Evolutionary conservation across 768 basidiomycete species (phyloP).

Genomic region (Kwoniella mangroviensis): DNA sequence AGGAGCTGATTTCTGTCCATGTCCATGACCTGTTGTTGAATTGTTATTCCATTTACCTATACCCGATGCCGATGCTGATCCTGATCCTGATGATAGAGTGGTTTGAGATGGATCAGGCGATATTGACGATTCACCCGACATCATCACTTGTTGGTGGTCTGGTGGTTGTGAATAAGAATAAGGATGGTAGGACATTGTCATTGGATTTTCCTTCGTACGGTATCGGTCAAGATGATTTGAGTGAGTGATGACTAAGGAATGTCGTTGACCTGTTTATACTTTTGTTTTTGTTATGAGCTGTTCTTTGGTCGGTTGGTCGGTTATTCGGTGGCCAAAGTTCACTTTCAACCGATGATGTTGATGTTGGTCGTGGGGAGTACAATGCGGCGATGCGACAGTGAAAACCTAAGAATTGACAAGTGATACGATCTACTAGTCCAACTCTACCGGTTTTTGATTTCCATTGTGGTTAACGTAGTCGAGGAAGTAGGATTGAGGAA

Average conservation of each 20-base stretch:
- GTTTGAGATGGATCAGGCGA: neutral
- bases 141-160: neutral
- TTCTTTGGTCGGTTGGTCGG: too few species aligned
- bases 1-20: conserved; percentile 36
- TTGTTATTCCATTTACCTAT: conserved; percentile 20
- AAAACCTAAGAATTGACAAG: too few species aligned
- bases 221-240: neutral
- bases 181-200: conserved; percentile 25
- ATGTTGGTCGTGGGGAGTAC: too few species aligned
- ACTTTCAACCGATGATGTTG: too few species aligned
- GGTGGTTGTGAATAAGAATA: conserved; percentile 14
- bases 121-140: too few species aligned
- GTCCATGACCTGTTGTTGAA: neutral
- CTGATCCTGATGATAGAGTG: neutral
- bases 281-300: too few species aligned
- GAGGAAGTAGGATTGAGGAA: too few species aligned
- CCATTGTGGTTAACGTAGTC: too few species aligned
- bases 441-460: too few species aligned
- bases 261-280: neutral
- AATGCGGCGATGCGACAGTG: too few species aligned
- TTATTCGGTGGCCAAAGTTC: too few species aligned
- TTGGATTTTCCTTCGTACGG: neutral
- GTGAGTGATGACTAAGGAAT: neutral
- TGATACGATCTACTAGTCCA: too few species aligned
- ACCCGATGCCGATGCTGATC: neutral